Base-by-base conservation (phyloP, 768 basidiomycete species). In the Russula vinacea region DNA sequence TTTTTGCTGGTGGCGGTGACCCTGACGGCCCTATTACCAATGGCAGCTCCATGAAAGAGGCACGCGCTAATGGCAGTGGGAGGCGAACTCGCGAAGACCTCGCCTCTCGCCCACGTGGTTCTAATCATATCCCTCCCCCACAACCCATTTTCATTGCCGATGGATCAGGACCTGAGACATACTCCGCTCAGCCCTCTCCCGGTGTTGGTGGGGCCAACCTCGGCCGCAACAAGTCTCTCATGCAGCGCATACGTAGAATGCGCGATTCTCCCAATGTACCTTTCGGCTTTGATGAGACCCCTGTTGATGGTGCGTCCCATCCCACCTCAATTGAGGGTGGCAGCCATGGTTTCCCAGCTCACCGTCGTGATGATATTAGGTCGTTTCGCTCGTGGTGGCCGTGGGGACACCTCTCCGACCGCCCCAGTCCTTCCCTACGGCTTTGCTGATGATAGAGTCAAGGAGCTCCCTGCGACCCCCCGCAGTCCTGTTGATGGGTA, bases 191-290 rank as follows among this genome's bases (percentile, higher is more conserved):
- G 35, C 9, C 77, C 26, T 70, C 73, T 26, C 76, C 79, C 19
- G 77, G 80, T n/a, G 13, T 26, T 22, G 78, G 75, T 39, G 75
- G 74, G 0, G 76, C 74, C 13, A 76, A 77, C 42, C 83, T 88
- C 10, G 89, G 87, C 73, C 87, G 92, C 33, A 84, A 83, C 68
- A 92, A 86, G 75, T 92, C 89, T 16, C 77, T 94, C 67, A 93
- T 94, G 83, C 88, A 93, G 52, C 88, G 92, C 60, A 89, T 94
- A 72, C 85, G 89, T 63, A 90, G 86, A 75, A 92, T 93, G 90
- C 86, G 91, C 40, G 91, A 93, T 70, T 77, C 86, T 10, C 91
- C 91, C 11, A 93, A 92, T 66, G 85, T 92, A 1, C 91, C 91
- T 17, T 81, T 89, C n/a, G 75, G 72, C 32, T 66, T 73, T 33